Percentiles rank a stretch among this genome's conserved stretches.
phyloP scores from a whole-genome alignment of 345 rosid species.

The Eucalyptus polyanthemos region DNA sequence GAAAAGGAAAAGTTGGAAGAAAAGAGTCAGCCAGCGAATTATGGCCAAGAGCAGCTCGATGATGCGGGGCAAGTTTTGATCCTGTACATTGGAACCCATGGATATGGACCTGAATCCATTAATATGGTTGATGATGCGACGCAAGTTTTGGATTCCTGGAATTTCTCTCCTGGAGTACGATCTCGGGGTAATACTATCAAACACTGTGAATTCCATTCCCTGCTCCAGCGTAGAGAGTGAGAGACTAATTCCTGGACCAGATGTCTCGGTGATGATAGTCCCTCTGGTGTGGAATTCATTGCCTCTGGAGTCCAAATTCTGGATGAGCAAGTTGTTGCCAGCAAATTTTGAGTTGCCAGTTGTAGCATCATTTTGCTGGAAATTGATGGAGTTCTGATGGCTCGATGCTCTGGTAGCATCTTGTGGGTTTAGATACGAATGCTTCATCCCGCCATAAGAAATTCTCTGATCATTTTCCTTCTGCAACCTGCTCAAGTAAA shows the following conservation, averaged over 20 bases:
- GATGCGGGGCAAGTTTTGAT: neutral
- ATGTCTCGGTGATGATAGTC: neutral
- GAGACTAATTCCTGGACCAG: slow-evolving; percentile 24
- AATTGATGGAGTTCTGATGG: slow-evolving; percentile 19
- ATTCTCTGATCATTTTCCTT: slow-evolving; percentile 45
- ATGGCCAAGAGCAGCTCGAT: neutral
- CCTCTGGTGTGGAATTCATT: slow-evolving; percentile 12
- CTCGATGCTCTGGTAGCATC: slow-evolving; percentile 19
- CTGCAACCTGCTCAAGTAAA: slow-evolving; percentile 75
- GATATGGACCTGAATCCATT: too few relatives aligned
- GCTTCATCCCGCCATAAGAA: slow-evolving; percentile 34
- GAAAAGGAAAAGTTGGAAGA: neutral
- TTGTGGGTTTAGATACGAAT: slow-evolving; percentile 34
- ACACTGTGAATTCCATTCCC: slow-evolving; percentile 15
- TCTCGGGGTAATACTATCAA: slow-evolving; percentile 22
- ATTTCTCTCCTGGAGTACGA: slow-evolving; percentile 37
- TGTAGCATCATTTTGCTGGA: slow-evolving; percentile 15
- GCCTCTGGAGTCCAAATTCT: slow-evolving; percentile 12
- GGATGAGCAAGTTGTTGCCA: slow-evolving; percentile 15
- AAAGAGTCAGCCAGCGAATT: neutral
- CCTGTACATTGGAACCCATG: too few relatives aligned
- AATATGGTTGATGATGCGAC: too few relatives aligned
- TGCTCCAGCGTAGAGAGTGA: slow-evolving; percentile 14
- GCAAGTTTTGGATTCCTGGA: slow-evolving; percentile 11
- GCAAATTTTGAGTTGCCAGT: slow-evolving; percentile 26